phyloP scores from a whole-genome alignment of 2,329 filamentous ascomycete species.

The Penicillium concentricum region DNA sequence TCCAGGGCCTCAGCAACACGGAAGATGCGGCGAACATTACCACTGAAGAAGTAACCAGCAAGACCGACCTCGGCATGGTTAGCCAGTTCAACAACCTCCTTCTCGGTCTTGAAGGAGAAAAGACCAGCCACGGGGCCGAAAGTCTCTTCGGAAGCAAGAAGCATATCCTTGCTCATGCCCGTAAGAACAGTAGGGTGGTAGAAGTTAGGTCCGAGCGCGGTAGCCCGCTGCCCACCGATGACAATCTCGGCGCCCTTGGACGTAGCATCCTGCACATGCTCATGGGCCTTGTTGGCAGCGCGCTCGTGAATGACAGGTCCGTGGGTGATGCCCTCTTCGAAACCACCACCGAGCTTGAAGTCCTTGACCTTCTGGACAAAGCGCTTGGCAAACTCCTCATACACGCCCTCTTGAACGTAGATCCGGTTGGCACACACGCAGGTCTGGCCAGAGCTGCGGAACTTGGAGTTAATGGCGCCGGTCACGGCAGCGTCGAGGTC shows the following conservation, averaged over 20 bases:
- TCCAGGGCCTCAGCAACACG: conserved; percentile 59
- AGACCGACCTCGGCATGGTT: conserved; percentile 83
- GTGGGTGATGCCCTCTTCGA: conserved; percentile 48
- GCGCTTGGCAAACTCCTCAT: conserved; percentile 53
- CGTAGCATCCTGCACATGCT: conserved; percentile 76
- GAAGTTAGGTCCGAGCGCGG: conserved; percentile 79
- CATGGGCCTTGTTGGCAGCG: conserved; percentile 74
- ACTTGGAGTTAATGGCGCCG: conserved; percentile 83
- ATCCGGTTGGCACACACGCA: conserved; percentile 75
- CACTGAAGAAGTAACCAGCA: conserved; percentile 89
- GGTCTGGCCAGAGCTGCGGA: conserved; percentile 91
- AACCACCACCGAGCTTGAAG: conserved; percentile 50
- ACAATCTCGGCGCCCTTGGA: conserved; percentile 74
- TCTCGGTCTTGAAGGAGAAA: conserved; percentile 84
- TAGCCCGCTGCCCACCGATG: conserved; percentile 70
- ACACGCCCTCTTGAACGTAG: conserved; percentile 53
- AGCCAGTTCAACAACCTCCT: conserved; percentile 80
- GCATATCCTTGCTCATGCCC: conserved; percentile 83
- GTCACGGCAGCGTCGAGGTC: conserved; percentile 81
- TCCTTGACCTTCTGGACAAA: conserved; percentile 56
- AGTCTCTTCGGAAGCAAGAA: conserved; percentile 81
- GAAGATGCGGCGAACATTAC: conserved; percentile 58
- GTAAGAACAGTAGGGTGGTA: conserved; percentile 87
- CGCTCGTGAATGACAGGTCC: conserved; percentile 69
- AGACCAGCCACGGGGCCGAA: conserved; percentile 92